These are phyloP conservation scores for Scheffersomyces cryptocercus DNA, from an alignment of 1,139 yeast species.

Conservation along the genomic window DNA sequence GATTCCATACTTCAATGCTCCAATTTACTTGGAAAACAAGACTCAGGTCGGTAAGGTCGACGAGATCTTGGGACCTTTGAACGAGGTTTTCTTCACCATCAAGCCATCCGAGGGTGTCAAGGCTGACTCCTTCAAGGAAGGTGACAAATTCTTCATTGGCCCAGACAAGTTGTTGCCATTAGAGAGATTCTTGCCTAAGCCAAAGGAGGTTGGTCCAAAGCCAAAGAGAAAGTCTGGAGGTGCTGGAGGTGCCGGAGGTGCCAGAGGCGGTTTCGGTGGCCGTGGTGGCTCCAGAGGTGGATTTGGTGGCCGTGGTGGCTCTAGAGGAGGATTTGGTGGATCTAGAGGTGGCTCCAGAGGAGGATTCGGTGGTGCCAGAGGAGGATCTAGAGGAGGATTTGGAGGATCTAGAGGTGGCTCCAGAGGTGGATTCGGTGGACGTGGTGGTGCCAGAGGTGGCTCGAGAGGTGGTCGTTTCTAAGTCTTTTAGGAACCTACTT, in stretches of 20 bases:
- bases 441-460: constrained; percentile 49
- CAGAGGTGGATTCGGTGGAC: constrained; percentile 37
- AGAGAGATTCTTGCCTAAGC: constrained; percentile 94
- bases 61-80: constrained; percentile 95
- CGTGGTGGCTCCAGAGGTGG: constrained; percentile 46
- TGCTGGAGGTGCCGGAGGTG: constrained; percentile 33
- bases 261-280: constrained; percentile 38
- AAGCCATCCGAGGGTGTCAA: constrained; percentile 96
- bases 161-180: constrained; percentile 93
- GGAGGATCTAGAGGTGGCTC: constrained; percentile 47
- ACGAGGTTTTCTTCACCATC: constrained; percentile 94
- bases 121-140: constrained; percentile 88
- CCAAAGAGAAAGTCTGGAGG: constrained; percentile 69
- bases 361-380: constrained; percentile 44
- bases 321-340: constrained; percentile 44
- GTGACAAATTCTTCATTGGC: constrained; percentile 94
- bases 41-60: constrained; percentile 97
- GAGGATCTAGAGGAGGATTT: constrained; percentile 47
- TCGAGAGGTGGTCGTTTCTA: constrained; percentile 13
- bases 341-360: constrained; percentile 40
- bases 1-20: constrained; percentile 98
- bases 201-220: constrained; percentile 75
- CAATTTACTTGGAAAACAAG: constrained; percentile 93
- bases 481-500: not conserved
- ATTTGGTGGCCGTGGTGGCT: constrained; percentile 47